Base-by-base conservation (phyloP, 1,284 basidiomycete species). In the Boletus semigastroideus region DNA sequence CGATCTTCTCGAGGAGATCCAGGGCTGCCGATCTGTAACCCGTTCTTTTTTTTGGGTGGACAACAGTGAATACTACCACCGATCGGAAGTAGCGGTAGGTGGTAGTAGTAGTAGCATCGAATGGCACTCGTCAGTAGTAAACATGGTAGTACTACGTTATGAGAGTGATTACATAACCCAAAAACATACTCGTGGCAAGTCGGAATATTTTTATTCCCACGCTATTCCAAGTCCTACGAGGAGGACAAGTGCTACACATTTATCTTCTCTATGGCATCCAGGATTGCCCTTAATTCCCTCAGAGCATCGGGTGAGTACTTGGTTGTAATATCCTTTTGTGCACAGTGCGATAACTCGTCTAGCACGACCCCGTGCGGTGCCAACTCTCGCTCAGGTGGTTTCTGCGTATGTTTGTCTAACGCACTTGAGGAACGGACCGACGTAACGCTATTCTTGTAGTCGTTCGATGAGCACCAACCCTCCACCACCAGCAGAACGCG, bases 401-500 rank as follows among this genome's bases (percentile, higher is more conserved):
- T 71, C 77, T 68, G 75, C 76, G 86, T 88, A 74, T 67, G 84
- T 80, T 36, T 53, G 49, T 31, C 46, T 36, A 51, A 22, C 51
- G 51, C 36, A 39, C 28, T 53, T 44, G 28, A 49, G 48, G 51
- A 46, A 46, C 25, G 4, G 44, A 22, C 20, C 42, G 41, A 37
- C 42, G 40, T 70, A 42, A 67, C 11, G 1, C 27, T 13, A 19
- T 52, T 1, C 30, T 42, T 54, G 22, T 58, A 89, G 87, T 61
- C 86, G 86, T 52, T 72, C 82, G 27, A 82, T 89, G 80, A 82
- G 74, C 67, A 74, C 78, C 19, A 79, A 84, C 37, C 79, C 76
- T 61, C 80, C 78, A 28, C 85, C 87, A n/a, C 94, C 96, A 49
- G 84, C 89, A 51, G 84, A 96, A 73, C 90, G 91, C 66, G 97